Evolutionary conservation across 345 rosid genomes (phyloP), one percentile per base, ranked within the genome.

Genomic region (Boechera divaricarpa): DNA sequence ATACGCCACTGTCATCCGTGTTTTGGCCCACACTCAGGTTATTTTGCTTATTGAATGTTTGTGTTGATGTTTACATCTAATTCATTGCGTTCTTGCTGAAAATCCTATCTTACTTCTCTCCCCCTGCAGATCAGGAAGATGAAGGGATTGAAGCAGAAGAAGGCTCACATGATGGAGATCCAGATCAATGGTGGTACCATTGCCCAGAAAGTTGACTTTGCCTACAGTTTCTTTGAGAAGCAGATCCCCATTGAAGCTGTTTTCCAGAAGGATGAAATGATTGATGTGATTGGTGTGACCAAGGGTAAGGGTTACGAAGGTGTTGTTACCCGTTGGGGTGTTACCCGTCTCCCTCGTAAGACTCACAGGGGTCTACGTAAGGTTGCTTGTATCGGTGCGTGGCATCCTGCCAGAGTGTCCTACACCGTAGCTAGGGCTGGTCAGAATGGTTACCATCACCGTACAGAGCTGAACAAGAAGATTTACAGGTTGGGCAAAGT

Each of bases 351-450:
- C 51, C 97, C 97, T 11, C 88, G 97, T 18, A 92, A 92, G 85
- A 92, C 97, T 52, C 97, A 92, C 77, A 82, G 97, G 31, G 97
- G 97, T 84, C 88, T 92, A 10, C 94, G 96, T 54, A 92, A 92
- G 87, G 97, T 92, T 33, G 97, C 97, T 69, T 92, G 97, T 86
- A 92, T 92, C 6, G 97, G 97, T 38, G 95, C 97, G 18, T 92
- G 97, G 97, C 97, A 92, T 86, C 97, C 97, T 53, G 96, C 96
- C 10, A 88, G 97, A 76, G 97, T 92, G n/a, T 92, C 97, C 7
- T 92, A 84, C 69, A 92, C 97, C 10, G 97, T 92, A 5, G 97
- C 97, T 35, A 87, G 97, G 81, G 97, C 97, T 82, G 97, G 97
- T 76, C 97, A 92, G 82, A 92, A 92, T n/a, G 97, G 97, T 44